Evolutionary conservation across 1,139 yeast genomes (phyloP), one percentile per base, ranked within the genome.

Genomic region (Blastobotrys capitulatus): DNA sequence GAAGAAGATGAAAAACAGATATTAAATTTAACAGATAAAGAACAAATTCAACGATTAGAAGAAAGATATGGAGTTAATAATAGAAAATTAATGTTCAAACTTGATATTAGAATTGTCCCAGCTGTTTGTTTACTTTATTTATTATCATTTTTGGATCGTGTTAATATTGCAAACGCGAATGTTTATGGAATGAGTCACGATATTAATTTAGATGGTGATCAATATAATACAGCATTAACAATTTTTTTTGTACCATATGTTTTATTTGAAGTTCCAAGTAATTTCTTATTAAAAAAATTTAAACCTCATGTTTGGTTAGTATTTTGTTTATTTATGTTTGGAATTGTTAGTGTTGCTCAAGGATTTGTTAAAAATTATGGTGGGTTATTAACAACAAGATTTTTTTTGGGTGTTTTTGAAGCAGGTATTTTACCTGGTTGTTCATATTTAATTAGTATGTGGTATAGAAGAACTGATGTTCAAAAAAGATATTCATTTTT

Each of bases 361-460:
- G 89, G 87, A 0, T 81, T 78, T 60, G 82, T 77, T 44, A 70
- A 70, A 44, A 79, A 69, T 57, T 83, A 76, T 59, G 81, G 82
- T 29, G 80, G 77, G 16, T 71, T 83, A 36, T 73, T 79, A 35
- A 79, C 78, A 6, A 78, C 86, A 51, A 76, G 90, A 53, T 75
- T 83, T 54, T 69, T 83, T 44, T 72, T 83, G 29, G 90, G 90
- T 53, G 61, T 80, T 46, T 74, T 79, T 51, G 90, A 83, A 65
- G 76, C 83, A 42, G 83, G 87, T 44, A 78, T 84, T 58, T 83
- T 83, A 70, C 88, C 89, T 1, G 83, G 86, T 19, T 78, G 85
- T 57, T 83, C 83, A 63, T 83, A 83, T 62, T 73, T 83, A 50
- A 71, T 83, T 57, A 72, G 86, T 34, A 66, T 68, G 66, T 72